phyloP scores from a whole-genome alignment of 1,139 yeast genomes.

The Pichia sp. region DNA sequence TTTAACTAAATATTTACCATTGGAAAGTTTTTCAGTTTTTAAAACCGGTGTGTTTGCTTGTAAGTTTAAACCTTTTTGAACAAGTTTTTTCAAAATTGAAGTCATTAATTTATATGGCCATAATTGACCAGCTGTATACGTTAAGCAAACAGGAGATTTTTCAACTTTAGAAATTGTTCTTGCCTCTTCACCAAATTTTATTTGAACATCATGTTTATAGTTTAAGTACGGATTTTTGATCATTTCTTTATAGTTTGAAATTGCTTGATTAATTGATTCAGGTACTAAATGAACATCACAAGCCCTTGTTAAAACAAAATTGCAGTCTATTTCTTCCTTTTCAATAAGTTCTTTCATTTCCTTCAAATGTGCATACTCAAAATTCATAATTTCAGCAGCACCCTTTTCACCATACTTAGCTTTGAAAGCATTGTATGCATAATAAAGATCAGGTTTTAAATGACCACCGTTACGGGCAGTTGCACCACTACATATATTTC shows the following conservation, averaged over 20 bases:
- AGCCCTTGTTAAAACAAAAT: constrained; percentile 31
- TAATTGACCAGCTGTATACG: constrained; percentile 37
- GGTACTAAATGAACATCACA: constrained; percentile 33
- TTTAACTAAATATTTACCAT: constrained; percentile 26
- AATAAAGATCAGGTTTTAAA: constrained; percentile 35
- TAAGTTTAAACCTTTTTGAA: constrained; percentile 32
- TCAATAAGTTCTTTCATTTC: constrained; percentile 29
- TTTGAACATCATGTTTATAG: constrained; percentile 20
- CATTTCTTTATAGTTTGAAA: constrained; percentile 23
- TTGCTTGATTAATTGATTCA: constrained; percentile 13
- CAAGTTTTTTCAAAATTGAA: constrained; percentile 29
- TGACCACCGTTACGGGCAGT: constrained; percentile 47
- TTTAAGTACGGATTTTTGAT: constrained; percentile 21
- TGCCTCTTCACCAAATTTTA: constrained; percentile 24
- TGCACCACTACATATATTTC: constrained; percentile 39
- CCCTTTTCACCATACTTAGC: constrained; percentile 25
- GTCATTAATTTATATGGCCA: constrained; percentile 39
- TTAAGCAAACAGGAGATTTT: constrained; percentile 32
- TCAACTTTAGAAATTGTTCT: constrained; percentile 23
- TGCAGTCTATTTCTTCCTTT: constrained; percentile 34
- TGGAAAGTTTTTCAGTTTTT: constrained; percentile 5
- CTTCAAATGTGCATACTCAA: constrained; percentile 32
- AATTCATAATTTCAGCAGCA: constrained; percentile 33
- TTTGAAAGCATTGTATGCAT: constrained; percentile 22
- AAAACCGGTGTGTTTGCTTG: constrained; percentile 35